Base-by-base conservation (phyloP, 2,329 filamentous ascomycete genomes). In the Cladosporium sp. region DNA sequence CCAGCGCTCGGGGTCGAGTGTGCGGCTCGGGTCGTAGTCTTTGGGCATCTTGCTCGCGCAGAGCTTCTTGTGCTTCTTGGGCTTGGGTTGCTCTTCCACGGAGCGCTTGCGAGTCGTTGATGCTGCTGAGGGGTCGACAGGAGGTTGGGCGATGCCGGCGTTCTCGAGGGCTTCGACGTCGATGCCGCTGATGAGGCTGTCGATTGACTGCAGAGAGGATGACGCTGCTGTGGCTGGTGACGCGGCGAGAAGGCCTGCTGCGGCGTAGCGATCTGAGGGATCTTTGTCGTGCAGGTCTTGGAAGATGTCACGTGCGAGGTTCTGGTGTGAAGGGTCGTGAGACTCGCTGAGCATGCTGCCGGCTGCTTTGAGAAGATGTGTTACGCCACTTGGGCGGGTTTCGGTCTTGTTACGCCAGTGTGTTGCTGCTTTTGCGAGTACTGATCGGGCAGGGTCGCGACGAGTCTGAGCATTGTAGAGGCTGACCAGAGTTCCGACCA, bases 1-100 rank as follows among this genome's bases (percentile, higher is more conserved):
- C 94, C 94, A 99, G 61, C 94, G 82, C 75, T 99, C 94, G 0
- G 91, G 87, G 72, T 99, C 94, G 34, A 90, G 83, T 63, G 85
- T 86, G 78, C 91, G 95, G 65, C 81, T 84, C 53, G 89, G 83
- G 59, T 91, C 89, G 68, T 84, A 90, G 67, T 86, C 82, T 74
- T 90, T 90, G 32, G 88, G 88, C 66, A 89, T 77, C 65, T 83
- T 83, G 57, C 78, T 82, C 70, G 81, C 80, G 48, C 80, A 77
- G 35, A 81, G 78, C 67, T 81, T 83, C 68, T 83, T 85, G 59
- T 81, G 77, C 68, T 84, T 85, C 35, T 76, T 74, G 8, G 77
- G 66, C 19, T 72, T 75, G 45, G 68, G 59, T 64, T 71, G 60
- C 59, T 73, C 72, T 65, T 80, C 73, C 34, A 76, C 66, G 25